phyloP scores from a whole-genome alignment of 371 early-diverging fungal species.

The Dinochytrium kinnereticum region DNA sequence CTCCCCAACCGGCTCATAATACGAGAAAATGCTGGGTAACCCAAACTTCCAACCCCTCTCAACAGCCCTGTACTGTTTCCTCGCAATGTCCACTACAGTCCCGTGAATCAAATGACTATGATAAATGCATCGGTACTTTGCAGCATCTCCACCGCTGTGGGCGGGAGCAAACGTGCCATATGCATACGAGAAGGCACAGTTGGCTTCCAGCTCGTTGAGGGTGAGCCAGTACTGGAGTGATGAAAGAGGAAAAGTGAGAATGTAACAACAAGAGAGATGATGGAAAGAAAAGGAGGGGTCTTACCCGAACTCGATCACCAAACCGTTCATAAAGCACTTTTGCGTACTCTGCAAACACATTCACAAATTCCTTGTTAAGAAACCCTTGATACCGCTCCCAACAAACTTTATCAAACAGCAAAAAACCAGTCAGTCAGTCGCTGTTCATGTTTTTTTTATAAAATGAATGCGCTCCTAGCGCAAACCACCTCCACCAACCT shows the following conservation, averaged over 20 bases:
- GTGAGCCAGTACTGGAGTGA: constrained; percentile 39
- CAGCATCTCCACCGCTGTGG: constrained; percentile 8
- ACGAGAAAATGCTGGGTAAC: constrained; percentile 21
- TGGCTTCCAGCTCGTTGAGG: constrained; percentile 36
- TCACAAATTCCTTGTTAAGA: constrained; percentile 17
- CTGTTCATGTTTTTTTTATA: no score
- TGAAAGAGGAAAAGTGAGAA: not conserved
- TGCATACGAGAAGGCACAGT: constrained; percentile 29
- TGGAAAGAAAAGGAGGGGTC: not conserved
- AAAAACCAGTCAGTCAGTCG: no score
- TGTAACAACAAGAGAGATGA: not conserved
- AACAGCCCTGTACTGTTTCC: not conserved
- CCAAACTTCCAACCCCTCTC: constrained; percentile 33
- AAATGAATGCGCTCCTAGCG: no score
- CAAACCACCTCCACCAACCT: no score
- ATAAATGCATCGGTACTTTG: constrained; percentile 24
- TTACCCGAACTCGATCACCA: constrained; percentile 30
- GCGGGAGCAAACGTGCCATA: constrained; percentile 27
- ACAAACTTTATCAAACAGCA: constrained; percentile 23
- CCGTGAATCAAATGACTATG: constrained; percentile 22
- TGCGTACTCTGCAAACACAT: constrained; percentile 36
- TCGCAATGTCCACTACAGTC: constrained; percentile 28
- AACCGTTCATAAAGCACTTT: constrained; percentile 21
- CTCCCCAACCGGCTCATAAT: not conserved
- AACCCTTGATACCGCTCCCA: constrained; percentile 29